Conservation (phyloP, 176 grass and related monocot species). For the Carex cristatella region DNA sequence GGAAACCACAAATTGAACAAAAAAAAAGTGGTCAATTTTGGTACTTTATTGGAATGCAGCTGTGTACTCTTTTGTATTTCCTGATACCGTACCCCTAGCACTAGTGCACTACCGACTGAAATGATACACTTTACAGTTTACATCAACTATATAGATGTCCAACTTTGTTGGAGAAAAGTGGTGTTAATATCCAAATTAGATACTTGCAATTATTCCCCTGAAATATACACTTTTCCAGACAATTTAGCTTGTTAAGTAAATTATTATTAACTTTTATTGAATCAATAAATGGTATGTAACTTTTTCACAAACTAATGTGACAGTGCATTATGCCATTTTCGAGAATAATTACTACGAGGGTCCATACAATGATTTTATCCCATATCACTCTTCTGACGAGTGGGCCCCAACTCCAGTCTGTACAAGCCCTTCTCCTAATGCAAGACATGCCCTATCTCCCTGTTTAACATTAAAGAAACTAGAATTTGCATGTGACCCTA, state of each 20-base stretch:
- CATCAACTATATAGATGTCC: background rate
- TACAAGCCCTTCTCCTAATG: background rate
- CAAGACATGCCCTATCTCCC: background rate
- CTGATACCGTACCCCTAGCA: background rate
- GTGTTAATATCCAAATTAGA: background rate
- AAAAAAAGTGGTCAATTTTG: background rate
- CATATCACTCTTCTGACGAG: background rate
- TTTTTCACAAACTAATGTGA: background rate
- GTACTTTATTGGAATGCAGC: background rate
- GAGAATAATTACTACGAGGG: background rate
- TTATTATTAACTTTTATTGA: background rate
- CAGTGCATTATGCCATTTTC: background rate
- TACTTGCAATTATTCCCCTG: background rate
- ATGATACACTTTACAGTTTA: background rate
- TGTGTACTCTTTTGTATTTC: background rate
- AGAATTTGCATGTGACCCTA: background rate
- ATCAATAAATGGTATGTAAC: background rate
- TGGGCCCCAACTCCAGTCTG: background rate
- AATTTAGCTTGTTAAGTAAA: background rate
- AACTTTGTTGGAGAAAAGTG: background rate
- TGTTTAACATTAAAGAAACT: constrained; percentile 6
- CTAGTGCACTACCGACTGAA: background rate
- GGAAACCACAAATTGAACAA: background rate
- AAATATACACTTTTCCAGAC: background rate
- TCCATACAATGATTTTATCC: background rate